phyloP scores from a whole-genome alignment of 768 basidiomycete genomes.

The Amanita pseudoporphyria region DNA sequence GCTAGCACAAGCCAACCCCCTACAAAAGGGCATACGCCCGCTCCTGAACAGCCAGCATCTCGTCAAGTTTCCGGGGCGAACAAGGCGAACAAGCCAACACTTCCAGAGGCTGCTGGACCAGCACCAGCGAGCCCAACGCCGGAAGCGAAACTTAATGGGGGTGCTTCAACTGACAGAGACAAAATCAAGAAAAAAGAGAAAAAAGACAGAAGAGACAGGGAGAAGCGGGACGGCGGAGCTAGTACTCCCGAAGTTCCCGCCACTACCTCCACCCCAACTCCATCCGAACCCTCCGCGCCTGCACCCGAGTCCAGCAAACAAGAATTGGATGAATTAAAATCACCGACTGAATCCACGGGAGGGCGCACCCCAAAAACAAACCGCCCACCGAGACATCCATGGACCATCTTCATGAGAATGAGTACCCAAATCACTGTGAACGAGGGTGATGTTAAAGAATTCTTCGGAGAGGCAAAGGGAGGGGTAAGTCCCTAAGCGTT shows the following conservation, averaged over 20 bases:
- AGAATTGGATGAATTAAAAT: conserved; percentile 35
- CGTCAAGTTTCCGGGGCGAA: conserved; percentile 22
- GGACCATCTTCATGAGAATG: conserved; percentile 80
- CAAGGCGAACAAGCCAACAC: conserved; percentile 27
- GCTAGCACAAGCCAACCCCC: conserved; percentile 24
- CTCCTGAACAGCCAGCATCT: conserved; percentile 21
- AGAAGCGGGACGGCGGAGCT: conserved; percentile 33
- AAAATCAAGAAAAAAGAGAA: conserved; percentile 51
- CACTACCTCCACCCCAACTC: conserved; percentile 22
- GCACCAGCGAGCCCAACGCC: background rate
- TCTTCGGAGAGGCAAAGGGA: conserved; percentile 61
- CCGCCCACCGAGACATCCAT: conserved; percentile 60
- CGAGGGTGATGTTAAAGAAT: conserved; percentile 64
- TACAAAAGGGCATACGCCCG: conserved; percentile 28
- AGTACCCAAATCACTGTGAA: conserved; percentile 31
- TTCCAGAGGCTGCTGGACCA: conserved; percentile 21
- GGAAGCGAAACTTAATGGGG: conserved; percentile 1
- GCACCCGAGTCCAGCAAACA: conserved; percentile 15
- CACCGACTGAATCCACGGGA: conserved; percentile 50
- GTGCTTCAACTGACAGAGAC: conserved; percentile 34
- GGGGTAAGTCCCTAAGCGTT: conserved; percentile 39
- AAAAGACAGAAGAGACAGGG: conserved; percentile 52
- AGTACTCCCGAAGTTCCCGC: conserved; percentile 21
- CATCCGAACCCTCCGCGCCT: conserved; percentile 17
- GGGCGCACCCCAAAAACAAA: conserved; percentile 63